Conservation (phyloP, 2,329 filamentous ascomycete genomes). For the Alternaria triticimaculans region DNA sequence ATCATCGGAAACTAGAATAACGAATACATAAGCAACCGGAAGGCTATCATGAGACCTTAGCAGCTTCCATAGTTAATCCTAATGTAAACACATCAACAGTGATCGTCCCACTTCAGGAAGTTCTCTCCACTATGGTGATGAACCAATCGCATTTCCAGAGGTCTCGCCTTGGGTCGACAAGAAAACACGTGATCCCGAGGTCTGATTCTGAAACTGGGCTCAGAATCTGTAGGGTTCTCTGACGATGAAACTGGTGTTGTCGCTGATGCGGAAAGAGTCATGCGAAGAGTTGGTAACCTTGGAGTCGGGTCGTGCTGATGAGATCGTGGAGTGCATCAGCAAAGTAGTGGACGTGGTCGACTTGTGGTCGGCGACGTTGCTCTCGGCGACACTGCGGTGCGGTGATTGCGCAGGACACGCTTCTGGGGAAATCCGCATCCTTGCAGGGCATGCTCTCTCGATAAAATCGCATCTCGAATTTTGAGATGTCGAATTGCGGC, state of each 20-base stretch:
- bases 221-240: background rate
- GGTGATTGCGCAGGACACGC: background rate
- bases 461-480: background rate
- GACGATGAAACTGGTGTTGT: background rate
- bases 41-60: background rate
- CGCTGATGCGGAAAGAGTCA: background rate
- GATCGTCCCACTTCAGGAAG: background rate
- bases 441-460: background rate
- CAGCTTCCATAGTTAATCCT: background rate
- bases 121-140: background rate
- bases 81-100: background rate
- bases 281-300: background rate
- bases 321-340: background rate
- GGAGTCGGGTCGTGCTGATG: background rate
- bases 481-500: background rate
- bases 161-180: background rate
- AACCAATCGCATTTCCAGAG: background rate
- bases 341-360: background rate
- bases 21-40: background rate
- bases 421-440: background rate
- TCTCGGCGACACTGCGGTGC: background rate
- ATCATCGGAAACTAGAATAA: conserved; percentile 4
- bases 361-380: background rate
- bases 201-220: background rate
- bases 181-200: background rate